Evolutionary conservation across 306 rosid genomes (phyloP).

Genomic region (Vachellia collinsii): DNA sequence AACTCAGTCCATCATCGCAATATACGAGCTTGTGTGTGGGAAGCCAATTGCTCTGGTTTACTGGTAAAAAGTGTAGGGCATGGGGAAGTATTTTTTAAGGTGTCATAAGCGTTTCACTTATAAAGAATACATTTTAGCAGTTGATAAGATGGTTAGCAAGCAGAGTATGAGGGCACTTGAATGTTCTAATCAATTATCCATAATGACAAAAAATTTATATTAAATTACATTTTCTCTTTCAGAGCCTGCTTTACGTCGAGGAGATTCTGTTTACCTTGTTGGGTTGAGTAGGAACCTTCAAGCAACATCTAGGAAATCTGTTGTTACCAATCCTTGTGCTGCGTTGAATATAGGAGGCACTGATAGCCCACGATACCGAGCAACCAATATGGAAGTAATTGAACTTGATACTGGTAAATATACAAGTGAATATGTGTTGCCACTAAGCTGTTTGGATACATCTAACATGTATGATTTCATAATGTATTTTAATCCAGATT

Average conservation of each 20-base stretch:
- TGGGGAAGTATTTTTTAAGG: slow-evolving; percentile 21
- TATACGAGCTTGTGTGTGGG: not conserved
- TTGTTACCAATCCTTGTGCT: slow-evolving; percentile 92
- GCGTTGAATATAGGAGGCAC: slow-evolving; percentile 91
- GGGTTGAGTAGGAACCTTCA: slow-evolving; percentile 98
- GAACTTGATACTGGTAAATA: slow-evolving; percentile 95
- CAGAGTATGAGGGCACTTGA: slow-evolving; percentile 31
- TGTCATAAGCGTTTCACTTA: slow-evolving; percentile 18
- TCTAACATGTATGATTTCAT: slow-evolving; percentile 26
- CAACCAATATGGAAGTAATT: slow-evolving; percentile 97
- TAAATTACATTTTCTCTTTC: slow-evolving; percentile 39
- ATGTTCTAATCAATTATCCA: slow-evolving; percentile 16
- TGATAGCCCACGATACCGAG: slow-evolving; percentile 90
- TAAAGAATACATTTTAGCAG: slow-evolving; percentile 14
- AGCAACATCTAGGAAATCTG: slow-evolving; percentile 97
- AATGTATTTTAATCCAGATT: slow-evolving; percentile 57
- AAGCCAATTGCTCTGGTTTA: slow-evolving; percentile 31
- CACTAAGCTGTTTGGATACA: slow-evolving; percentile 19
- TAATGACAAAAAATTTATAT: slow-evolving; percentile 11
- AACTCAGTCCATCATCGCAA: not conserved
- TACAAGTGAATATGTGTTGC: slow-evolving; percentile 4
- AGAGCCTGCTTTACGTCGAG: slow-evolving; percentile 86
- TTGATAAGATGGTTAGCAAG: slow-evolving; percentile 24
- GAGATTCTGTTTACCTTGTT: slow-evolving; percentile 91
- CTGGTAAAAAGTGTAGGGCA: slow-evolving; percentile 19